phyloP scores from a whole-genome alignment of 352 stramenopile species.

The Thalassiosira livingstoniorum region DNA sequence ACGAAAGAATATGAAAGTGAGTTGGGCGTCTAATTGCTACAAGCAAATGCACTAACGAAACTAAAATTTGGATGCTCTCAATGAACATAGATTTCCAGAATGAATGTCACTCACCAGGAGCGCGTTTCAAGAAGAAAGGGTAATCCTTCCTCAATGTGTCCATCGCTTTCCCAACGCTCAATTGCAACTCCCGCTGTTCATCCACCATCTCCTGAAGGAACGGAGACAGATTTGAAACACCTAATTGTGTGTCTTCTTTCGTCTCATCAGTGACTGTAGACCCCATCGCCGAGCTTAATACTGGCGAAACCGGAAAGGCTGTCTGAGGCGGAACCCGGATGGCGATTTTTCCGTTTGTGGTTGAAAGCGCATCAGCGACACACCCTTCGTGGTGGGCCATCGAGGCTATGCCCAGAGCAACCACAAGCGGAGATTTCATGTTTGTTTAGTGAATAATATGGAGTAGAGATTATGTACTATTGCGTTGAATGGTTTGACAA shows the following conservation, averaged over 20 bases:
- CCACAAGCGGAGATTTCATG: background rate
- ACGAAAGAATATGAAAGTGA: background rate
- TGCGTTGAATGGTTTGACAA: background rate
- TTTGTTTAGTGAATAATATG: background rate
- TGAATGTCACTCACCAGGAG: constrained; percentile 66
- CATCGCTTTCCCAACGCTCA: constrained; percentile 81
- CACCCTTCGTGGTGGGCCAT: background rate
- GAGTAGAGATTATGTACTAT: background rate
- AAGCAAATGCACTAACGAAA: too few relatives aligned
- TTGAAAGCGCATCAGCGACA: background rate
- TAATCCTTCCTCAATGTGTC: constrained; percentile 79
- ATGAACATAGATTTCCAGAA: too few relatives aligned
- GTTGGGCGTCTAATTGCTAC: background rate
- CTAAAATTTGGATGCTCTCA: too few relatives aligned
- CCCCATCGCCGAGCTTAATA: background rate
- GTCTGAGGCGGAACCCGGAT: background rate
- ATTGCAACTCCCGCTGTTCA: constrained; percentile 74
- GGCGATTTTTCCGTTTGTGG: background rate
- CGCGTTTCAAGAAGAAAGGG: constrained; percentile 70
- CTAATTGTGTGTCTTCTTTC: too few relatives aligned
- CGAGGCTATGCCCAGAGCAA: background rate
- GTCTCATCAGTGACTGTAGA: background rate
- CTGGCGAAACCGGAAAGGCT: background rate
- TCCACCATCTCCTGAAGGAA: constrained; percentile 69
- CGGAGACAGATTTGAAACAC: constrained; percentile 19